Conservation (phyloP, 2,329 filamentous ascomycete species). For the Venturia carpophila region DNA sequence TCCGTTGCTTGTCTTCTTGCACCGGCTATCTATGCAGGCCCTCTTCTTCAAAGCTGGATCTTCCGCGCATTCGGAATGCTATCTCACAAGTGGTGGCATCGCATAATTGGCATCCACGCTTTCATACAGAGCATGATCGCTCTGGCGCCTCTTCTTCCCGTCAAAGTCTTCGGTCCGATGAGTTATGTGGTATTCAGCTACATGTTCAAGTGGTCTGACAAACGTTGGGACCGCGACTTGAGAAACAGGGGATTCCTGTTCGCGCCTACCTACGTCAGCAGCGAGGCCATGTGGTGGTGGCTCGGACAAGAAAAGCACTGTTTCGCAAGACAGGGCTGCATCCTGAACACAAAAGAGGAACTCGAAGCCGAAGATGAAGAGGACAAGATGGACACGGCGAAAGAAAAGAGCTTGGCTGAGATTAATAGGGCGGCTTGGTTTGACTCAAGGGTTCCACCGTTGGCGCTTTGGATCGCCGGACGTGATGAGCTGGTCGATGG, state of each 20-base stretch:
- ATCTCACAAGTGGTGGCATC: constrained; percentile 2
- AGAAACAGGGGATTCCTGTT: neutral
- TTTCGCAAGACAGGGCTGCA: constrained; percentile 8
- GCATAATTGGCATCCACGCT: constrained; percentile 7
- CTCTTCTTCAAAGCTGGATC: constrained; percentile 8
- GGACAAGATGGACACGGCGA: neutral
- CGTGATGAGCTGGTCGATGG: constrained; percentile 14
- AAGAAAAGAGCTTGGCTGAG: neutral
- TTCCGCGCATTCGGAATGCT: neutral
- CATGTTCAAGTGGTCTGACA: constrained; percentile 13
- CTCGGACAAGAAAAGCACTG: constrained; percentile 4
- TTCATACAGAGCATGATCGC: constrained; percentile 7
- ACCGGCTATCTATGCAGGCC: constrained; percentile 3
- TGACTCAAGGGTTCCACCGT: neutral
- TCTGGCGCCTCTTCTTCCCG: neutral
- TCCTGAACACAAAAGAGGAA: constrained; percentile 14
- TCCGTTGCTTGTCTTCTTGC: constrained; percentile 12
- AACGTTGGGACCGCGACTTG: constrained; percentile 3
- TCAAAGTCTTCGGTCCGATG: neutral
- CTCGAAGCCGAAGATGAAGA: constrained; percentile 8
- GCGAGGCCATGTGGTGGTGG: constrained; percentile 12
- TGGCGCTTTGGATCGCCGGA: constrained; percentile 5
- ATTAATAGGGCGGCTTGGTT: constrained; percentile 6
- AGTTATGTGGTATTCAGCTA: constrained; percentile 9
- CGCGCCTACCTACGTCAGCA: constrained; percentile 10